Percentiles rank a stretch among this genome's conserved stretches.
These are phyloP conservation scores for Phytopythium kandeliae DNA, from an alignment of 352 stramenopile species.

Conservation along the genomic window DNA sequence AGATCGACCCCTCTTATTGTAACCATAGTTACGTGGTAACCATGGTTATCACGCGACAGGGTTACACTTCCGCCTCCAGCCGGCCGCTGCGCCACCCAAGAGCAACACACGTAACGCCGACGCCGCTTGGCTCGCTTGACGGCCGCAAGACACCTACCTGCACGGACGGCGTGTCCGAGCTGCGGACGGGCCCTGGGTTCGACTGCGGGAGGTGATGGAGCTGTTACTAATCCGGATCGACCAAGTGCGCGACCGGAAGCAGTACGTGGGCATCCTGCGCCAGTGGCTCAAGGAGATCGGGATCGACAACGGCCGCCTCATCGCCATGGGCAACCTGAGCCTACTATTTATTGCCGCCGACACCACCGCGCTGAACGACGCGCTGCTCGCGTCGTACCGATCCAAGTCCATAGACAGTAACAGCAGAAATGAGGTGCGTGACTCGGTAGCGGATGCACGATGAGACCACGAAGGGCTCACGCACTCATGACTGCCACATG, in stretches of 20 bases:
- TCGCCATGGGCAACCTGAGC: conserved; percentile 53
- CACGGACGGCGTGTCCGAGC: background rate
- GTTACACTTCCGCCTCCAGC: too few species aligned
- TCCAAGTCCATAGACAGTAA: conserved; percentile 55
- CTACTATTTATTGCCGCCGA: conserved; percentile 56
- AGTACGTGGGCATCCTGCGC: conserved; percentile 55
- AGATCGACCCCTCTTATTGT: too few species aligned
- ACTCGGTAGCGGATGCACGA: background rate
- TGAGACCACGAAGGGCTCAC: too few species aligned
- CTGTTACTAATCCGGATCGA: conserved; percentile 66
- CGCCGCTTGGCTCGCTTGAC: too few species aligned
- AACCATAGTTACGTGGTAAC: too few species aligned
- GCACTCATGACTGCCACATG: too few species aligned
- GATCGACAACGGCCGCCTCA: conserved; percentile 45
- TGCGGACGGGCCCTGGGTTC: background rate
- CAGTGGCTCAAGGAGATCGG: conserved; percentile 49
- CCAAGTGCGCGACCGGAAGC: conserved; percentile 48
- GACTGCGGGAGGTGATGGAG: conserved; percentile 22
- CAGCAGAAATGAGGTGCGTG: conserved; percentile 33
- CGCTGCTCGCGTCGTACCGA: conserved; percentile 41
- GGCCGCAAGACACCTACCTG: background rate
- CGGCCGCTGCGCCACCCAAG: too few species aligned
- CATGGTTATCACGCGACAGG: too few species aligned
- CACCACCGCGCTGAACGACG: conserved; percentile 22
- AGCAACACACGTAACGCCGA: too few species aligned